These are phyloP conservation scores for Colletotrichum filicis DNA, from an alignment of 2,329 filamentous ascomycete genomes.

Conservation along the genomic window DNA sequence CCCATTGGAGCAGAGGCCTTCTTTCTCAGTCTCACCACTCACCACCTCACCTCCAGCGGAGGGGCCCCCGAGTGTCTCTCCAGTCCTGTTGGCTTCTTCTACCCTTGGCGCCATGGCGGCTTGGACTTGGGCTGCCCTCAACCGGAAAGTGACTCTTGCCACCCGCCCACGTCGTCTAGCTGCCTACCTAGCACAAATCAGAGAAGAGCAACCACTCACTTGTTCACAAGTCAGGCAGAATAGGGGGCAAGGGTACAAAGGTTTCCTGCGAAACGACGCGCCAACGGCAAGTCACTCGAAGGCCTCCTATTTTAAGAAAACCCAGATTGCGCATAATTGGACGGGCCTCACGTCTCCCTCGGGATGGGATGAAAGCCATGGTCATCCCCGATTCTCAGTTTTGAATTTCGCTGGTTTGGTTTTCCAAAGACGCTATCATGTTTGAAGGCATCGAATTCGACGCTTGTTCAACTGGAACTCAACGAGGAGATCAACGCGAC, in stretches of 20 bases:
- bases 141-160: slow-evolving; percentile 2
- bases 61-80: slow-evolving; percentile 10
- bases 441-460: not conserved
- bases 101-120: slow-evolving; percentile 5
- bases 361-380: slow-evolving; percentile 30
- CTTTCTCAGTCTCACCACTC: not conserved
- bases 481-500: not conserved
- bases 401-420: slow-evolving; percentile 3
- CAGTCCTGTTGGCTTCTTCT: not conserved
- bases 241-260: not conserved
- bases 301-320: slow-evolving; percentile 21
- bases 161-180: not conserved
- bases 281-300: slow-evolving; percentile 2
- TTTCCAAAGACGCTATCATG: slow-evolving; percentile 1
- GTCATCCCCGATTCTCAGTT: slow-evolving; percentile 19
- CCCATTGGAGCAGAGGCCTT: not conserved
- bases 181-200: not conserved
- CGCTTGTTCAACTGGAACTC: slow-evolving; percentile 11
- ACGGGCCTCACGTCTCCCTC: slow-evolving; percentile 12
- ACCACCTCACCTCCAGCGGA: not conserved
- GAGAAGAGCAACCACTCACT: not conserved
- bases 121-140: not conserved
- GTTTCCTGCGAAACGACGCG: not conserved
- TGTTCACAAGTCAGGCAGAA: not conserved
- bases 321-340: slow-evolving; percentile 10